Percentiles rank a stretch among this genome's conserved stretches.
These are phyloP conservation scores for Alternaria sp. DNA, from an alignment of 2,329 filamentous ascomycete species.

Conservation along the genomic window DNA sequence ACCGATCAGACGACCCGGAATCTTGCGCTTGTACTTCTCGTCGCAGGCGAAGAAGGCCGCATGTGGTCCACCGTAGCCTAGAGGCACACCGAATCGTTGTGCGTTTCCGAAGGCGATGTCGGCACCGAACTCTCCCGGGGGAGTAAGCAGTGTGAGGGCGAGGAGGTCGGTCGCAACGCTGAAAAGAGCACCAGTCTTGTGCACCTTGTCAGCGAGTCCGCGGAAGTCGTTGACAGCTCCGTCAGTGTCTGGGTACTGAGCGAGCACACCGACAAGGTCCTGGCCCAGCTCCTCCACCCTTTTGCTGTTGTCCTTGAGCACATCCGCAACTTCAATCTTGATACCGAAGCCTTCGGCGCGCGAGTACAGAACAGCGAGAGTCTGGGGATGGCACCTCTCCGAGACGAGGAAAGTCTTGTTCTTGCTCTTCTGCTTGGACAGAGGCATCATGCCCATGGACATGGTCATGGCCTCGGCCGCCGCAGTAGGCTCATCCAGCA, in stretches of 20 bases:
- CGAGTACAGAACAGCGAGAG: conserved; percentile 80
- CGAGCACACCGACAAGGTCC: conserved; percentile 84
- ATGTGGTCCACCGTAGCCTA: conserved; percentile 93
- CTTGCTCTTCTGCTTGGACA: conserved; percentile 72
- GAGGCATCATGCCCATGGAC: conserved; percentile 76
- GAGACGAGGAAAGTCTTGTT: conserved; percentile 87
- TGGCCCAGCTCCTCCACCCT: conserved; percentile 76
- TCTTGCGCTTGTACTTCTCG: conserved; percentile 92
- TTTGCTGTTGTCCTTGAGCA: conserved; percentile 69
- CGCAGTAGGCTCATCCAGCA: conserved; percentile 89
- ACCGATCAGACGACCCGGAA: conserved; percentile 88
- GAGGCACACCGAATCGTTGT: conserved; percentile 88
- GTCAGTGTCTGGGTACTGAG: conserved; percentile 93
- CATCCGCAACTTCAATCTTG: conserved; percentile 73
- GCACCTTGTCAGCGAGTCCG: conserved; percentile 74
- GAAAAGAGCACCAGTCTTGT: conserved; percentile 78
- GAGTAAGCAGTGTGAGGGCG: conserved; percentile 83
- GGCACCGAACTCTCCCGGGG: conserved; percentile 91
- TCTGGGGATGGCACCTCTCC: conserved; percentile 81
- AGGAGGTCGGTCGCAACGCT: conserved; percentile 89
- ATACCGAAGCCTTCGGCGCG: conserved; percentile 93
- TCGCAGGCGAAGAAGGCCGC: conserved; percentile 93
- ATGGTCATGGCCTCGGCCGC: conserved; percentile 96
- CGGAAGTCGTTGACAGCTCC: conserved; percentile 80
- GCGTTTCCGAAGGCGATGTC: conserved; percentile 94